Conservation (phyloP, 805 yeast species). For the Candida chilensis region DNA sequence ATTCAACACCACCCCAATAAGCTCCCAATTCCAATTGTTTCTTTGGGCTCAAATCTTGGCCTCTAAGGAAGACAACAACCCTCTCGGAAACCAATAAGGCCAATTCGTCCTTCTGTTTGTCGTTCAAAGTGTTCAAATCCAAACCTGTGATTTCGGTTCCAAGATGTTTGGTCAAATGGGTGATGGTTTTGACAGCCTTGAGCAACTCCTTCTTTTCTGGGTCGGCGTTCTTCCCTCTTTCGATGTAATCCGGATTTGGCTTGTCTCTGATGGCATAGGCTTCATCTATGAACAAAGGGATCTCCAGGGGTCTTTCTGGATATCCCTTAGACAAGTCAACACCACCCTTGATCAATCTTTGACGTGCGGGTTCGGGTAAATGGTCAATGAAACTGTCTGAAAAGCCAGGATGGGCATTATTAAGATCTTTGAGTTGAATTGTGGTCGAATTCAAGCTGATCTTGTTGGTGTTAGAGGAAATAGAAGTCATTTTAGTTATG, state of each 20-base stretch:
- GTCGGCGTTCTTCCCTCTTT: slow-evolving; percentile 18
- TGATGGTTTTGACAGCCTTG: slow-evolving; percentile 18
- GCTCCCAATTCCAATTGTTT: slow-evolving; percentile 17
- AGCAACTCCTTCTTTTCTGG: slow-evolving; percentile 19
- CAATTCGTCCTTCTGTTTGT: slow-evolving; percentile 17
- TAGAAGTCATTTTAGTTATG: too few relatives aligned
- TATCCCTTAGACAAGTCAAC: slow-evolving; percentile 18
- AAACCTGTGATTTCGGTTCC: slow-evolving; percentile 20
- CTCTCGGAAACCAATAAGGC: slow-evolving; percentile 18
- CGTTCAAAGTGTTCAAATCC: slow-evolving; percentile 15
- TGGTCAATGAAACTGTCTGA: slow-evolving; percentile 8
- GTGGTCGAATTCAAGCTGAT: too few relatives aligned
- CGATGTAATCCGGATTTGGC: slow-evolving; percentile 14
- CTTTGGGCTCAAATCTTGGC: slow-evolving; percentile 20
- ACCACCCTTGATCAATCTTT: slow-evolving; percentile 13
- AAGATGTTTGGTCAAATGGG: slow-evolving; percentile 14
- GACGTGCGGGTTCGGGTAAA: slow-evolving; percentile 12
- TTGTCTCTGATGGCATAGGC: slow-evolving; percentile 13
- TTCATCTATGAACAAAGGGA: slow-evolving; percentile 20
- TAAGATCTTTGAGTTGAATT: too few relatives aligned
- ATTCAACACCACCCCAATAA: slow-evolving; percentile 19
- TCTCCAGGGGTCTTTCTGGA: slow-evolving; percentile 13
- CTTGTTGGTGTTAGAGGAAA: too few relatives aligned
- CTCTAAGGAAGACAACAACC: slow-evolving; percentile 19
- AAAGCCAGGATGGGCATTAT: too few relatives aligned